Evolutionary conservation across 768 basidiomycete species (phyloP), one percentile per base, ranked within the genome.

Genomic region (Tylopilus plumbeoviolaceoides): DNA sequence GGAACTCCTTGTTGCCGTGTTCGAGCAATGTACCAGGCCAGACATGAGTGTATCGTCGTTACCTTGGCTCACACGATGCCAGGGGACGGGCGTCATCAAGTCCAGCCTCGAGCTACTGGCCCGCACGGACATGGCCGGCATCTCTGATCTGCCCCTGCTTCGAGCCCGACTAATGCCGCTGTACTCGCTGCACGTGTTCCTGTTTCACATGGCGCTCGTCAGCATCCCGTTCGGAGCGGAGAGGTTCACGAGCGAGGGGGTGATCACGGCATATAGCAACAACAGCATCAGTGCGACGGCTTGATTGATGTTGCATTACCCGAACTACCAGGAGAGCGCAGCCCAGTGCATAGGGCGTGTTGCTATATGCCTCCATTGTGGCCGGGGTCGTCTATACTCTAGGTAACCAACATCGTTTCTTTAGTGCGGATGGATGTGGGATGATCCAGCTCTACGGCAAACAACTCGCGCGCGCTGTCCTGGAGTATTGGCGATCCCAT

Each of bases 181-280:
- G 25, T 91, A 91, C 62, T 77, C 87, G 0, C 83, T 87, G 0
- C 87, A 90, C 60, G 74, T 95, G 51, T 80, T 97, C 49, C 73
- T 86, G 28, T 90, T 97, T 73, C 92, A 95, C 63, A 87, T 93
- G 75, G 82, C 89, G 1, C 71, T 97, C 18, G 90, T 88, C 15
- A 82, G 82, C 53, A 78, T 89, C 48, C 81, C 85, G 0, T 77
- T 81, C 1, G 85, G 90, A 0, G 92, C 94, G 0, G 93, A 95
- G 66, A 75, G 88, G 53, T 79, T 97, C 23, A 91, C 92, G 5
- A 84, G 85, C 59, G 90, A 89, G 57, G 91, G 92, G 30, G 74
- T 91, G 2, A 71, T 95, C n/a, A 71, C 84, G 0, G 88, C 92
- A 0, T 94, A 95, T 65, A 86, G 84, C 63, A 89, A 88, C 60